phyloP scores from a whole-genome alignment of 345 rosid genomes.

The Ricinus communis region DNA sequence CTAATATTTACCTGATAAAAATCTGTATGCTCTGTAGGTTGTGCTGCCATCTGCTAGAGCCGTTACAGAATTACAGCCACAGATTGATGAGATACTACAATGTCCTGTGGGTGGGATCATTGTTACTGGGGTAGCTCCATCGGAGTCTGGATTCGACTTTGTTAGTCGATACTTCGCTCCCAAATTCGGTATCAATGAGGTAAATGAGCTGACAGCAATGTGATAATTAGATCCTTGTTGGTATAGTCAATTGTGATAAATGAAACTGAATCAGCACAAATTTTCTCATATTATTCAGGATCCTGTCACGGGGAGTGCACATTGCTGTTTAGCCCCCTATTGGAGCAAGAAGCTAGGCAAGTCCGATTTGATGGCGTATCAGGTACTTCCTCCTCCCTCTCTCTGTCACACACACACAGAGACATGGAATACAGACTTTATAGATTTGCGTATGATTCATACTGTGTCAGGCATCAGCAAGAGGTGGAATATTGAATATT shows the following conservation, averaged over 20 bases:
- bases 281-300: constrained; percentile 41
- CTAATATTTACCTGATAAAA: too few species aligned
- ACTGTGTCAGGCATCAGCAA: constrained; percentile 43
- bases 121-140: constrained; percentile 53
- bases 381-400: not conserved
- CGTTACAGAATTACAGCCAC: constrained; percentile 52
- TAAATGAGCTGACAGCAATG: constrained; percentile 9
- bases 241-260: too few species aligned
- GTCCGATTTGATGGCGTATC: constrained; percentile 52
- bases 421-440: not conserved
- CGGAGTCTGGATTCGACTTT: constrained; percentile 63
- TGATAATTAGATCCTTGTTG: not conserved
- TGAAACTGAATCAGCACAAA: not conserved
- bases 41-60: constrained; percentile 61
- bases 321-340: constrained; percentile 69
- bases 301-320: constrained; percentile 78
- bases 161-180: constrained; percentile 70
- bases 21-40: constrained; percentile 55
- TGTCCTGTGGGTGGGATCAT: constrained; percentile 57
- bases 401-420: not conserved
- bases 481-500: constrained; percentile 57
- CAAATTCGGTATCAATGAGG: constrained; percentile 70
- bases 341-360: constrained; percentile 74
- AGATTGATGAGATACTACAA: constrained; percentile 44
- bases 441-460: not conserved